Evolutionary conservation across 1,284 basidiomycete genomes (phyloP), one percentile per base, ranked within the genome.

Genomic region (Marasmius sp.): DNA sequence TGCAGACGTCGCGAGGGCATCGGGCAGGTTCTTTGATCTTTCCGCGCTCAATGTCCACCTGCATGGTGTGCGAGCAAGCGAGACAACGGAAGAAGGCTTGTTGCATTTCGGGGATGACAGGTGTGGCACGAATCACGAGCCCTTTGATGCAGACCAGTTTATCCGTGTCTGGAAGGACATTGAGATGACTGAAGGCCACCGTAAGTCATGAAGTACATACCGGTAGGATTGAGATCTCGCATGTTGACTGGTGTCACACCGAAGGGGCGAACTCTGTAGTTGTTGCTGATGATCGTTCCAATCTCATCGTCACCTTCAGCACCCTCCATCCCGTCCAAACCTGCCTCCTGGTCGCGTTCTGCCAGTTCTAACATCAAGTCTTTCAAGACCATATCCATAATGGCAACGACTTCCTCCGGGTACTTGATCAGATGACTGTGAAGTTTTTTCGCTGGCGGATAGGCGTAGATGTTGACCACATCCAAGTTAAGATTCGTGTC

Each of bases 71-170:
- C 62, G 91, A 92, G 75, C 97, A 99, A 45, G 91, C 91, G n/a
- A 94, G 80, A 78, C 97, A 99, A 53, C 96, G 92, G 87, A 99
- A 99, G 81, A 99, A 99, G 37, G 96, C 97, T 70, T 88, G 85
- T 77, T 95, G 95, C 97, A 99, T 99, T 76, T 99, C 97, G 1
- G 97, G 97, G 61, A 99, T 98, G 70, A 99, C 92, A 4, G 97
- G 94, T 0, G 97, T 98, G 0, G 95, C 94, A 47, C 97, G 93
- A 68, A 99, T 99, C 67, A 99, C 95, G 6, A 99, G 87, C 58
- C 97, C 97, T 73, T 97, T 98, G 77, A 99, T 90, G 57, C 89
- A 91, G 33, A 98, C 92, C 43, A 99, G 88, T 76, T 98, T 97
- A 82, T 98, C 95, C 65, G 96, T 97, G 71, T 98, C 95, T 96